Base-by-base conservation (phyloP, 352 stramenopile genomes). In the Phytophthora sp. region DNA sequence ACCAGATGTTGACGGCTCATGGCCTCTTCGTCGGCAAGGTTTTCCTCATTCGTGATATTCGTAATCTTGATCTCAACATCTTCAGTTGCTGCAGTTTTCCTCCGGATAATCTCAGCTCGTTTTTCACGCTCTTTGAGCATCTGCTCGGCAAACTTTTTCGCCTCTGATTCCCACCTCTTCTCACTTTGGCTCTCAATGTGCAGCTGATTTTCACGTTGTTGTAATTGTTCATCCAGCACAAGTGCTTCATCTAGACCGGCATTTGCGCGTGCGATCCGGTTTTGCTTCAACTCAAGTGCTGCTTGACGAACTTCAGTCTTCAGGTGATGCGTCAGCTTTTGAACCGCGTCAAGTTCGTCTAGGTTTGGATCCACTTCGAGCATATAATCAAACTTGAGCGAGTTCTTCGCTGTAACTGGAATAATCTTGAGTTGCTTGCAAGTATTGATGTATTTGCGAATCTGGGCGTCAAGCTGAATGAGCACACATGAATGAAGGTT, bases 371-470 rank as follows among this genome's bases (percentile, higher is more conserved):
- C 81, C 29, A 94, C 74, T 30, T 80, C 74, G 20, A 96, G 87
- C 27, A 73, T 70, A 41, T 89, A 95, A 69, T 97, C 80, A 15
- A 92, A 74, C 1, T 84, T 80, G 18, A 82, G 62, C 23, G 85
- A 79, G 69, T 98, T 91, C 45, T 96, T 95, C 1, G 89, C 90
- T 38, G 86, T 82, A 33, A 77, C 42, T 3, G 93, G 94, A 55
- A 98, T 54, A 21, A 98, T 77, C 61, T 97, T 93, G 46, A 99
- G 82, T 42, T 84, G 64, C 20, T 75, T 86, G 16, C 89, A 88
- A 27, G 79, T 86, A 33, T 71, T 56, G 39, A 91, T 90, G 73
- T 98, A 99, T 29, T 83, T 68, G 39, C 89, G 69, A 13, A 98
- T 82, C 29, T 82, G 63, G 23, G 41, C 64, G 36, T 89, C 80